These are phyloP conservation scores for Bacidia rubella DNA, from an alignment of 495 filamentous ascomycete genomes.

Conservation along the genomic window DNA sequence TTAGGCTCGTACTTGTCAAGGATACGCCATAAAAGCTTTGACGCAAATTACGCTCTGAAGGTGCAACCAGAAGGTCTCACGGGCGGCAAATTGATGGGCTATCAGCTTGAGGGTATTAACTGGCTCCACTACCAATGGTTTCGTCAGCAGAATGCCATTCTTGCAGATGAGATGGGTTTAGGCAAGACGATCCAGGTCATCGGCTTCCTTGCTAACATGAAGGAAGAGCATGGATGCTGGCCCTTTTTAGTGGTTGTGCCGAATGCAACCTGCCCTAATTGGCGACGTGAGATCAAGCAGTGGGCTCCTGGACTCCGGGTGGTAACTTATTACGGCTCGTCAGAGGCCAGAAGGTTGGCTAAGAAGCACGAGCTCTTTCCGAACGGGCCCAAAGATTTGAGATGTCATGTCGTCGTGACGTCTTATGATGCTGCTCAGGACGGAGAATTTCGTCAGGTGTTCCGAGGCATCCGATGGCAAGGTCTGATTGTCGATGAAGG, in stretches of 20 bases:
- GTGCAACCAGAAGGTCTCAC: constrained; percentile 59
- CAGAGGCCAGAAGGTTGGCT: constrained; percentile 53
- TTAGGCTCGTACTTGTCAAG: constrained; percentile 48
- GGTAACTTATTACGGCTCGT: constrained; percentile 78
- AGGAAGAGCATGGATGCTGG: constrained; percentile 68
- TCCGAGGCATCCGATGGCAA: constrained; percentile 63
- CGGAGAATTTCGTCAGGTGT: constrained; percentile 44
- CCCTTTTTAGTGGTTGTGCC: constrained; percentile 90
- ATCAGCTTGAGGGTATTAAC: constrained; percentile 87
- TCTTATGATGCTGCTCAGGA: constrained; percentile 81
- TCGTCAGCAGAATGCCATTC: constrained; percentile 68
- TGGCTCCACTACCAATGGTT: constrained; percentile 95
- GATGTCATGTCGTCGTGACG: constrained; percentile 84
- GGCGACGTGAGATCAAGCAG: constrained; percentile 89
- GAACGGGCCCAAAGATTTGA: constrained; percentile 42
- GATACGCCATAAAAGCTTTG: constrained; percentile 52
- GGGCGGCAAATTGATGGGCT: constrained; percentile 78
- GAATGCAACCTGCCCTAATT: constrained; percentile 90
- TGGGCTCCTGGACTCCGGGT: constrained; percentile 82
- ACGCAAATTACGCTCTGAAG: constrained; percentile 46
- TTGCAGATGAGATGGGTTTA: constrained; percentile 98
- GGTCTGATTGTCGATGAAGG: constrained; percentile 92
- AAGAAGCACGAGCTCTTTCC: constrained; percentile 75
- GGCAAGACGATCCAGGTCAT: constrained; percentile 97
- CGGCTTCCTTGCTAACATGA: constrained; percentile 62